phyloP scores from a whole-genome alignment of 805 yeast genomes.

The Sugiyamaella valdiviana region DNA sequence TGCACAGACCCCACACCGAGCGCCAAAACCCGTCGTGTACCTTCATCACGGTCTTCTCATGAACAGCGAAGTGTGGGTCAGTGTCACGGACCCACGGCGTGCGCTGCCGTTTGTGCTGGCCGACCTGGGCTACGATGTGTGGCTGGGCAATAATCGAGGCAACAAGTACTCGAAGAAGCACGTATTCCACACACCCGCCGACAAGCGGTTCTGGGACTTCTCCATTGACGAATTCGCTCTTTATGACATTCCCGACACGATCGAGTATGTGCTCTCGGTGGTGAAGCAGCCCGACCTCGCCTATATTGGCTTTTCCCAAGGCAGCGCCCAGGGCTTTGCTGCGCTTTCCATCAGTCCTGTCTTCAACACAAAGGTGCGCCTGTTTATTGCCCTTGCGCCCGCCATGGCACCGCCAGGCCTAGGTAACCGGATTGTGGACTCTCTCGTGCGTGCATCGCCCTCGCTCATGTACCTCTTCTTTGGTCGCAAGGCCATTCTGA shows the following conservation, averaged over 20 bases:
- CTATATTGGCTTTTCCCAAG: slow-evolving; percentile 89
- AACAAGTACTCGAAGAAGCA: slow-evolving; percentile 90
- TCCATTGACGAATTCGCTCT: slow-evolving; percentile 87
- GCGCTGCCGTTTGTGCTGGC: slow-evolving; percentile 71
- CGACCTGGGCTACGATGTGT: slow-evolving; percentile 85
- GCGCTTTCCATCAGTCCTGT: slow-evolving; percentile 58
- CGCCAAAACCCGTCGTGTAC: slow-evolving; percentile 48
- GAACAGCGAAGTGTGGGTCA: slow-evolving; percentile 80
- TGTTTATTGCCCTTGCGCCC: slow-evolving; percentile 81
- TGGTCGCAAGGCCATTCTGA: slow-evolving; percentile 67
- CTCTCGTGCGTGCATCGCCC: slow-evolving; percentile 72
- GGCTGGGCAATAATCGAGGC: slow-evolving; percentile 90
- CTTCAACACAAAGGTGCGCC: slow-evolving; percentile 48
- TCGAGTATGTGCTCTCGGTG: slow-evolving; percentile 58
- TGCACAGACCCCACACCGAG: not conserved
- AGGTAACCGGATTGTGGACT: slow-evolving; percentile 67
- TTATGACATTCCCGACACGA: slow-evolving; percentile 79
- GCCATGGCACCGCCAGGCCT: slow-evolving; percentile 90
- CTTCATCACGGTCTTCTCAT: slow-evolving; percentile 89
- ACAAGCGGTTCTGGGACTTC: slow-evolving; percentile 75
- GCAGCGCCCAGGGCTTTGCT: slow-evolving; percentile 90
- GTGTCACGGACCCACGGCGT: slow-evolving; percentile 40
- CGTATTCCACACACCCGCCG: slow-evolving; percentile 37
- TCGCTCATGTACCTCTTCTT: slow-evolving; percentile 61
- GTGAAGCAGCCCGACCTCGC: slow-evolving; percentile 45